Conservation (phyloP, 2,329 filamentous ascomycete genomes). For the Monosporascus sp. region DNA sequence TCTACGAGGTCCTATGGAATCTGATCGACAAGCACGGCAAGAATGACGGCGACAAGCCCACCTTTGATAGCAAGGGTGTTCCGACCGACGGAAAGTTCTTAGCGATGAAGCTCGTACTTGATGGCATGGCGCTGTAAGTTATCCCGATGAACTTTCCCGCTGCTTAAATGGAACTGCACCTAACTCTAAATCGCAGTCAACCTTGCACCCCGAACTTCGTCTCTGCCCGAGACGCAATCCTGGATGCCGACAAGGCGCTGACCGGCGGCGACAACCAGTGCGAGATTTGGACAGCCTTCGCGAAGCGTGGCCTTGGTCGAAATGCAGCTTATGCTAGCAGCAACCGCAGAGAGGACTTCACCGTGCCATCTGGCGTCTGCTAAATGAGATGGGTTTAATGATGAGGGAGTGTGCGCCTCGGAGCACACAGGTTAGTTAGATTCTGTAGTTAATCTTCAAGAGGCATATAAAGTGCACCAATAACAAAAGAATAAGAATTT, state of each 20-base stretch:
- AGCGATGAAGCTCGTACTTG: conserved; percentile 42
- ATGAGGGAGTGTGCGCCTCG: too few species aligned
- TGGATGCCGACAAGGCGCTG: conserved; percentile 43
- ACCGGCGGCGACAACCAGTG: conserved; percentile 43
- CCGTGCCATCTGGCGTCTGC: conserved; percentile 25
- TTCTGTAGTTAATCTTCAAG: too few species aligned
- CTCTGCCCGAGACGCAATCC: conserved; percentile 42
- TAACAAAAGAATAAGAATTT: too few species aligned
- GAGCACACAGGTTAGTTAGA: too few species aligned
- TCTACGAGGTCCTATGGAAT: conserved; percentile 50
- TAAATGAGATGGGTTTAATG: conserved; percentile 7
- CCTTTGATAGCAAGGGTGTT: conserved; percentile 34
- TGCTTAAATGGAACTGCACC: neutral
- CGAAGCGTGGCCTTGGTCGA: conserved; percentile 44
- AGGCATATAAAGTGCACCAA: too few species aligned
- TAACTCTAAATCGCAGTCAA: conserved; percentile 24
- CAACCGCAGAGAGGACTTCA: conserved; percentile 23
- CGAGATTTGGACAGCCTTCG: conserved; percentile 45
- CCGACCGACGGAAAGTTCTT: conserved; percentile 44
- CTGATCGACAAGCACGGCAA: conserved; percentile 46
- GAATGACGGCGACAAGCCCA: conserved; percentile 33
- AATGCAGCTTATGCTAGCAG: conserved; percentile 22
- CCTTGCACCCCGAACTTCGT: conserved; percentile 47
- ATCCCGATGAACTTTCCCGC: neutral
- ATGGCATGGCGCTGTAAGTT: conserved; percentile 39